These are phyloP conservation scores for Brassica carinata DNA, from an alignment of 345 rosid species.

Conservation along the genomic window DNA sequence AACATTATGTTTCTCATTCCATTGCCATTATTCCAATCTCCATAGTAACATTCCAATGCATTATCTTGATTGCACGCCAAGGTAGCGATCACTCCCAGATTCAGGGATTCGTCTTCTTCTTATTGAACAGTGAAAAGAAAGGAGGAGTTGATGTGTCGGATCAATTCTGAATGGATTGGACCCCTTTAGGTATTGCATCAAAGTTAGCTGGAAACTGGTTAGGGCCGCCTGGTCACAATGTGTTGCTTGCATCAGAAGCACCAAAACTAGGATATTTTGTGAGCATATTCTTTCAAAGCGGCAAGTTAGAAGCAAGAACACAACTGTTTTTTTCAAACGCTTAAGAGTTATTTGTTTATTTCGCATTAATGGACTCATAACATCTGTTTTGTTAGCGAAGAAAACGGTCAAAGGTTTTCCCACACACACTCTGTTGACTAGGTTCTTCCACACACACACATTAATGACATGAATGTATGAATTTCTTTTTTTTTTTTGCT, in stretches of 20 bases:
- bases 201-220: slow-evolving; percentile 65
- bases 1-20: slow-evolving; percentile 84
- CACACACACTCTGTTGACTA: slow-evolving; percentile 45
- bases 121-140: slow-evolving; percentile 58
- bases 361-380: not conserved
- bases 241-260: slow-evolving; percentile 73
- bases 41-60: slow-evolving; percentile 66
- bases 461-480: too few relatives aligned
- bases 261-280: slow-evolving; percentile 55
- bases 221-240: slow-evolving; percentile 66
- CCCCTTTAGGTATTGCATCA: slow-evolving; percentile 57
- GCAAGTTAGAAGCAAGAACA: slow-evolving; percentile 41
- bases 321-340: not conserved
- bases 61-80: slow-evolving; percentile 77
- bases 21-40: slow-evolving; percentile 78
- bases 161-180: slow-evolving; percentile 55
- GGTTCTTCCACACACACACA: not conserved
- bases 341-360: not conserved
- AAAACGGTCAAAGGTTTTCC: slow-evolving; percentile 69
- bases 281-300: slow-evolving; percentile 67
- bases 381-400: not conserved
- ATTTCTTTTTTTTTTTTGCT: too few relatives aligned
- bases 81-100: slow-evolving; percentile 44
- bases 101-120: slow-evolving; percentile 7
- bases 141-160: slow-evolving; percentile 71